Conservation (phyloP, 2,329 filamentous ascomycete genomes). For the Verticillium alfalfae region DNA sequence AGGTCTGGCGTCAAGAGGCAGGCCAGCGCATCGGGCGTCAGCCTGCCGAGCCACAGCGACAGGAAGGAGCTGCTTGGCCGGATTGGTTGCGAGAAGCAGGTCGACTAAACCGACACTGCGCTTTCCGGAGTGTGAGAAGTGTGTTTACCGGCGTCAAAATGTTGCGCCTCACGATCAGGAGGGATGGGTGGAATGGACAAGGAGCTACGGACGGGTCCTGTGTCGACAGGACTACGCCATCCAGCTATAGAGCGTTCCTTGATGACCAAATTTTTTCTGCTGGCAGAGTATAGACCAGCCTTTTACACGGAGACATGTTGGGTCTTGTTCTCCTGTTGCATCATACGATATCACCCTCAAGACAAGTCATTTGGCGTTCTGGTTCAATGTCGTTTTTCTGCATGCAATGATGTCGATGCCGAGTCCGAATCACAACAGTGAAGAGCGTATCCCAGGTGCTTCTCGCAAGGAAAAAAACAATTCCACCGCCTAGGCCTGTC, state of each 20-base stretch:
- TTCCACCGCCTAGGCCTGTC: no score
- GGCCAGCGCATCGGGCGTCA: constrained; percentile 50
- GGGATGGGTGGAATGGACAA: neutral
- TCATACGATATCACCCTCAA: neutral
- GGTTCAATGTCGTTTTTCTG: neutral
- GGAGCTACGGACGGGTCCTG: neutral
- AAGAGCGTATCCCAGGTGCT: no score
- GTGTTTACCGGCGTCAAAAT: neutral
- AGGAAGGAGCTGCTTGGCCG: constrained; percentile 75
- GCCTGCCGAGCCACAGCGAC: constrained; percentile 65
- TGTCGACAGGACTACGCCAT: neutral
- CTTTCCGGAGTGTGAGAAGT: neutral
- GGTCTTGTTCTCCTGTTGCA: neutral
- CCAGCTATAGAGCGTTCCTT: neutral
- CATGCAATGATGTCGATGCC: neutral
- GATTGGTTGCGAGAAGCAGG: constrained; percentile 78
- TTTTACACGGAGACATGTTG: neutral
- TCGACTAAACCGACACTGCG: constrained; percentile 30
- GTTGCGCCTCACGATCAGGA: neutral
- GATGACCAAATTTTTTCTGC: neutral
- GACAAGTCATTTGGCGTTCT: neutral
- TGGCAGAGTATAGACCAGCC: neutral
- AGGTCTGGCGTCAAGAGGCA: constrained; percentile 49
- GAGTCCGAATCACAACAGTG: no score
- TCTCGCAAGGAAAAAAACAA: no score